phyloP scores from a whole-genome alignment of 2,329 filamentous ascomycete genomes.

The Pseudocercospora fijiensis region DNA sequence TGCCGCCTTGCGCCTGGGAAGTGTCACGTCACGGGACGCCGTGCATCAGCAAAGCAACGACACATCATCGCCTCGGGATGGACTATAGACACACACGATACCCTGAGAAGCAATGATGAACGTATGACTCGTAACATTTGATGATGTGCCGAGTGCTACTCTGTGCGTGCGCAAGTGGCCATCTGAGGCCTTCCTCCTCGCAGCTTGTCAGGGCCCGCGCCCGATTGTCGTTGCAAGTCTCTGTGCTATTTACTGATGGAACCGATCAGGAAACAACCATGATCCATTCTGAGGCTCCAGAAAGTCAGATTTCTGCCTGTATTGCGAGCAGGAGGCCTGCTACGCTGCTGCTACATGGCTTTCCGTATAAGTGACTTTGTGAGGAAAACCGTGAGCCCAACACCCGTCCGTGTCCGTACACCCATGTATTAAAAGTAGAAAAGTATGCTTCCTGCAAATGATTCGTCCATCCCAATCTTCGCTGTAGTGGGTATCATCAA shows the following conservation, averaged over 20 bases:
- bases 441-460: background rate
- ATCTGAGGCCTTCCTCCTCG: constrained; percentile 3
- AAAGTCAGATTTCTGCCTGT: background rate
- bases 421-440: constrained; percentile 10
- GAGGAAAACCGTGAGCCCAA: background rate
- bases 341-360: constrained; percentile 6
- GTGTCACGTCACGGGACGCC: constrained; percentile 10
- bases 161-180: constrained; percentile 8
- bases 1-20: constrained; percentile 13
- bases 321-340: constrained; percentile 9
- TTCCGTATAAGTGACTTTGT: background rate
- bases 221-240: background rate
- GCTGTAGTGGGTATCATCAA: constrained; percentile 21
- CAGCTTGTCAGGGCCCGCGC: background rate
- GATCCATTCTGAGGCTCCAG: background rate
- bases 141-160: constrained; percentile 8
- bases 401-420: constrained; percentile 1
- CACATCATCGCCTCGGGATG: background rate
- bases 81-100: constrained; percentile 4
- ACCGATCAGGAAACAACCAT: constrained; percentile 2
- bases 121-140: constrained; percentile 15
- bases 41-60: background rate
- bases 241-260: background rate
- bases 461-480: constrained; percentile 16
- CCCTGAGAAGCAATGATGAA: constrained; percentile 8